Percentiles rank a stretch among this genome's conserved stretches.
phyloP scores from a whole-genome alignment of 1,284 basidiomycete genomes.

The Tylopilus sp. region DNA sequence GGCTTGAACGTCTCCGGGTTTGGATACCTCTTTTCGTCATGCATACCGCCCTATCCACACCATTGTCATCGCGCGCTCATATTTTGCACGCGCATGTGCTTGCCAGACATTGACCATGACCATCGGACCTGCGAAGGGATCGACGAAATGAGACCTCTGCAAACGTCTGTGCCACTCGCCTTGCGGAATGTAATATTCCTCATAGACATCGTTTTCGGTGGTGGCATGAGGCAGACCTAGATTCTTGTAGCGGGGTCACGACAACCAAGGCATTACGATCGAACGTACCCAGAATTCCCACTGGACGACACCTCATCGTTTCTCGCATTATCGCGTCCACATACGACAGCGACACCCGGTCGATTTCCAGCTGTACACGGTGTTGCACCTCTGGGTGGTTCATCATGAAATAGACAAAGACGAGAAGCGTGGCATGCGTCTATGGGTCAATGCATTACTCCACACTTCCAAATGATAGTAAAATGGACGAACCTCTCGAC shows the following conservation, averaged over 20 bases:
- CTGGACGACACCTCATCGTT: conserved; percentile 26
- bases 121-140: background rate
- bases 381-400: conserved; percentile 32
- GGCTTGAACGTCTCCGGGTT: conserved; percentile 20
- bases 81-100: background rate
- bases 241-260: background rate
- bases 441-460: background rate
- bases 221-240: conserved; percentile 18
- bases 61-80: background rate
- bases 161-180: conserved; percentile 4
- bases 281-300: conserved; percentile 16
- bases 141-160: background rate
- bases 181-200: conserved; percentile 21
- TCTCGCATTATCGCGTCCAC: conserved; percentile 39
- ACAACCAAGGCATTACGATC: background rate
- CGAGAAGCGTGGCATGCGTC: conserved; percentile 14
- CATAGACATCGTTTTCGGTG: conserved; percentile 23
- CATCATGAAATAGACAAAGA: conserved; percentile 36
- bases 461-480: background rate
- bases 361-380: conserved; percentile 38
- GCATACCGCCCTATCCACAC: conserved; percentile 23
- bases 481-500: conserved; percentile 19
- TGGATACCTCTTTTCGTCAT: conserved; percentile 18
- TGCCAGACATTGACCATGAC: conserved; percentile 14
- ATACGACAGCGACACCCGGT: conserved; percentile 36